These are phyloP conservation scores for Metschnikowia santaceciliae DNA, from an alignment of 805 yeast species.

Conservation along the genomic window DNA sequence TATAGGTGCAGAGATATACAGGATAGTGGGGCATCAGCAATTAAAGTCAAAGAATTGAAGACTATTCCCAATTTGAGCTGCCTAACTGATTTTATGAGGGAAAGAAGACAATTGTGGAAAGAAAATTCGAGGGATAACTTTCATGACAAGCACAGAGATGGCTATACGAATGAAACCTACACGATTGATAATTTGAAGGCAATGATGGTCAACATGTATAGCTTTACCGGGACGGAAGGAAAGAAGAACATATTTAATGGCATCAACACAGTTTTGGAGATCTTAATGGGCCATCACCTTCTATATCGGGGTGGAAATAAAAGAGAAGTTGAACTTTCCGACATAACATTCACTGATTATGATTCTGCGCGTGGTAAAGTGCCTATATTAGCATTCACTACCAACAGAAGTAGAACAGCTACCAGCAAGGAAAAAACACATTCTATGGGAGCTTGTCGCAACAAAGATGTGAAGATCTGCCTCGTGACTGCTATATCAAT, in stretches of 20 bases:
- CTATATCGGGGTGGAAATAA: conserved; percentile 2
- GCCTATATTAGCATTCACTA: conserved; percentile 1
- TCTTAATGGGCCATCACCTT: conserved; percentile 7
- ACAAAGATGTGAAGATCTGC: conserved; percentile 6
- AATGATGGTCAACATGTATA: conserved; percentile 2
- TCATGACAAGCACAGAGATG: background rate
- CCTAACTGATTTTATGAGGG: background rate
- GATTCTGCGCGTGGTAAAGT: conserved; percentile 2
- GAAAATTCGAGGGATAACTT: background rate
- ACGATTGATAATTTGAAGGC: background rate
- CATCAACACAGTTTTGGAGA: conserved; percentile 3
- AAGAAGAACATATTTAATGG: background rate
- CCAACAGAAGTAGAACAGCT: background rate
- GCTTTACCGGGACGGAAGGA: background rate
- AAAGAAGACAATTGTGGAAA: background rate
- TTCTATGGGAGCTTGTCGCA: background rate
- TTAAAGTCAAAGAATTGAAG: background rate
- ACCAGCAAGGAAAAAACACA: background rate
- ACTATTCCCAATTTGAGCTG: background rate
- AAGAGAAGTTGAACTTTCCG: conserved; percentile 1
- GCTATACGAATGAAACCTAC: background rate
- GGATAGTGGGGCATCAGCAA: background rate
- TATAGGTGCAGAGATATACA: background rate
- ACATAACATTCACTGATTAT: background rate
- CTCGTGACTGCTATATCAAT: conserved; percentile 4